These are phyloP conservation scores for Yarrowia deformans DNA, from an alignment of 805 yeast species.

Conservation along the genomic window DNA sequence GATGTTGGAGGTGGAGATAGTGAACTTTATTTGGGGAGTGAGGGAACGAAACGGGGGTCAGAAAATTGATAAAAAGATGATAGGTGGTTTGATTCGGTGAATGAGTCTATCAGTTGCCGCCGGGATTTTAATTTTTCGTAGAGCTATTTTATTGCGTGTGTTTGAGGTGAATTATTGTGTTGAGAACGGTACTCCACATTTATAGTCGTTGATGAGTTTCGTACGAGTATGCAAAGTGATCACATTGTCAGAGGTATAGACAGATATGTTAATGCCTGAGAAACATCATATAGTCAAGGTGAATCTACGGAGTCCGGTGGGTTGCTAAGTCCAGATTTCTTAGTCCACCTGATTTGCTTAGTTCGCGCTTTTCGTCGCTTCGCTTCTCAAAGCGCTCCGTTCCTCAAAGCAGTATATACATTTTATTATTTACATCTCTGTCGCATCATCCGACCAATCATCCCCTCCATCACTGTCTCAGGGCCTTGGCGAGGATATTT, in stretches of 20 bases:
- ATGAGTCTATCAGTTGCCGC: too few species aligned
- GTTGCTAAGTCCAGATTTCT: too few species aligned
- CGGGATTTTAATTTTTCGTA: too few species aligned
- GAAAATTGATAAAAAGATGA: not conserved
- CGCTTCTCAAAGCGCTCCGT: not conserved
- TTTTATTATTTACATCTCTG: slow-evolving; percentile 66
- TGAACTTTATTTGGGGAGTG: slow-evolving; percentile 47
- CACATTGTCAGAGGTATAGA: too few species aligned
- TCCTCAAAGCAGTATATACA: slow-evolving; percentile 57
- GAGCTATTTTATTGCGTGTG: not conserved
- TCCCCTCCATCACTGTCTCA: slow-evolving; percentile 53
- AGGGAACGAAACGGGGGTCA: not conserved
- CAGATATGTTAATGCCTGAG: too few species aligned
- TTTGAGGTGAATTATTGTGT: not conserved
- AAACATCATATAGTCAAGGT: too few species aligned
- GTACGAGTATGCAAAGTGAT: too few species aligned
- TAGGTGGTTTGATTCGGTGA: too few species aligned
- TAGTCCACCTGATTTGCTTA: too few species aligned
- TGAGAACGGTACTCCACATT: too few species aligned
- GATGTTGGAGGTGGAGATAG: not conserved
- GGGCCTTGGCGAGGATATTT: slow-evolving; percentile 54
- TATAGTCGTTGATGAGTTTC: too few species aligned
- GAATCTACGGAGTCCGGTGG: too few species aligned
- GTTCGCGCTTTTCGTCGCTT: not conserved
- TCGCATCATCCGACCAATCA: slow-evolving; percentile 40